These are phyloP conservation scores for Aeschynomene evenia DNA, from an alignment of 306 rosid genomes.

Conservation along the genomic window DNA sequence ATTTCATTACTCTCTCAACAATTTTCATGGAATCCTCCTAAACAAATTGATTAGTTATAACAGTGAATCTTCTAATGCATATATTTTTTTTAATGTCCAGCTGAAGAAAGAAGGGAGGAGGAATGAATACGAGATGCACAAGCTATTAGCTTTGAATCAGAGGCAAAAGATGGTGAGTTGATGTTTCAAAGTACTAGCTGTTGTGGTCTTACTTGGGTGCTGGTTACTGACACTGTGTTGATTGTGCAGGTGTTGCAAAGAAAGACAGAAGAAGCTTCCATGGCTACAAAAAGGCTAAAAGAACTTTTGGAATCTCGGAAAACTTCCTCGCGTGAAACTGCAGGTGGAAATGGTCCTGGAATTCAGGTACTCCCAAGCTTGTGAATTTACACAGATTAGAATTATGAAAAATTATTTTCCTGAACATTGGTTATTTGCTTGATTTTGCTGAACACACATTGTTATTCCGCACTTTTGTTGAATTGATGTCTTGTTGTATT, in stretches of 20 bases:
- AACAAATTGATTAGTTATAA: neutral
- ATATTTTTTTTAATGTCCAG: conserved; percentile 52
- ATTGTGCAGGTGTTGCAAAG: conserved; percentile 85
- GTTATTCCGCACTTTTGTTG: neutral
- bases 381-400: neutral
- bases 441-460: neutral
- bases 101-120: conserved; percentile 97
- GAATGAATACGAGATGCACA: conserved; percentile 97
- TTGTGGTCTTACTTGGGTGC: conserved; percentile 9
- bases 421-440: conserved; percentile 5
- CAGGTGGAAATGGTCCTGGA: conserved; percentile 68
- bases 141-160: conserved; percentile 87
- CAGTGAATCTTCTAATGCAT: conserved; percentile 7
- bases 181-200: conserved; percentile 13
- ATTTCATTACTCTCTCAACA: neutral
- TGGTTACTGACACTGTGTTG: conserved; percentile 14
- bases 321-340: conserved; percentile 71
- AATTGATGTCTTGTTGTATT: neutral
- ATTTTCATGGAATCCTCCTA: neutral
- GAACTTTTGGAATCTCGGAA: conserved; percentile 86
- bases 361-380: conserved; percentile 60
- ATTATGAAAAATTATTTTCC: neutral
- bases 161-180: conserved; percentile 87
- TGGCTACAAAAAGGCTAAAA: conserved; percentile 90
- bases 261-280: conserved; percentile 92